Evolutionary conservation across 306 rosid species (phyloP).

Genomic region (Dryas octopetala): DNA sequence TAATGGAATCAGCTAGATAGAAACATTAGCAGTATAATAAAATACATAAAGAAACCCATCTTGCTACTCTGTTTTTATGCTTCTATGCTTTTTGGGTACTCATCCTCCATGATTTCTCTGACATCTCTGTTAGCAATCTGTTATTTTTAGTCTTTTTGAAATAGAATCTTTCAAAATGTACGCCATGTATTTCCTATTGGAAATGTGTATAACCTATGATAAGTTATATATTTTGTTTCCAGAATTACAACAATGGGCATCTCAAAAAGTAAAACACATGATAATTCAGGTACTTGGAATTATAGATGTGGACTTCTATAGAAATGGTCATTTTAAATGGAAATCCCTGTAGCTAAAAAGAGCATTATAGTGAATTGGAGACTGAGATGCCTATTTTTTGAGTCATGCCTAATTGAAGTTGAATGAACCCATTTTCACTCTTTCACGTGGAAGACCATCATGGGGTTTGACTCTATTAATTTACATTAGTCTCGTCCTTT

Average conservation of each 20-base stretch:
- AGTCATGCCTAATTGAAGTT: slow-evolving; percentile 6
- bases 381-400: too few relatives aligned
- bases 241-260: too few relatives aligned
- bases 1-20: neutral
- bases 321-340: too few relatives aligned
- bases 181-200: too few relatives aligned
- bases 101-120: slow-evolving; percentile 5
- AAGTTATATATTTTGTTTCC: too few relatives aligned
- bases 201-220: too few relatives aligned
- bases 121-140: neutral
- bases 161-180: neutral
- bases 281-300: too few relatives aligned
- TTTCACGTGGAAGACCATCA: neutral
- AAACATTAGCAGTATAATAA: neutral
- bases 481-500: slow-evolving; percentile 7
- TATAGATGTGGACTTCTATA: too few relatives aligned
- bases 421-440: neutral
- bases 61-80: neutral
- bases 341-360: too few relatives aligned
- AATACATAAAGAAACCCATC: neutral
- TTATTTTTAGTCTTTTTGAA: neutral
- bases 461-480: slow-evolving; percentile 24
- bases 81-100: neutral
- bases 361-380: too few relatives aligned
- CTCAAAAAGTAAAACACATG: too few relatives aligned